Base-by-base conservation (phyloP, 768 basidiomycete genomes). In the Amanita phalloides region DNA sequence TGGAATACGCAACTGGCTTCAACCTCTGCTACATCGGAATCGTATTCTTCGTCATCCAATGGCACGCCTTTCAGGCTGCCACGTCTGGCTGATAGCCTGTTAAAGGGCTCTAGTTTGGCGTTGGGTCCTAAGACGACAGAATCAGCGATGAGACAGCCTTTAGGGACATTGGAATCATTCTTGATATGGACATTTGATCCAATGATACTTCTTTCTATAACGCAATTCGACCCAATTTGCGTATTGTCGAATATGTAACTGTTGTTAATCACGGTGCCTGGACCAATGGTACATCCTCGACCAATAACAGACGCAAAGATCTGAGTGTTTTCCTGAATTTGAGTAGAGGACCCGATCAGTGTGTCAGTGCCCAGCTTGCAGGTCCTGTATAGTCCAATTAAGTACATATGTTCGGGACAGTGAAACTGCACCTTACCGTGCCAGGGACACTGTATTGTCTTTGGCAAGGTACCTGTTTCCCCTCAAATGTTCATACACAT, bases 391-490 rank as follows among this genome's bases (percentile, higher is more conserved):
- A 38, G 23, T 46, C n/a, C 21, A 36, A 46, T 9, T 49, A 41
- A 53, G 41, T 32, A 17, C 21, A 0, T 17, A 7, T 51, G 0
- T 20, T 13, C 17, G 11, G 20, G 23, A 2, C 3, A 23, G 10
- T 36, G 44, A 17, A 42, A 23, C 23, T 39, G 21, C 36, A 48
- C 45, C 56, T 49, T 61, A 91, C 90, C 94, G 77, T n/a, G 92
- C 86, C 20, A 98, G 78, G 26, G 76, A 61, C 54, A 96, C 86
- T 3, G 86, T 77, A 55, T 79, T 77, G 56, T 87, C 82, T 57
- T 82, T 80, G 17, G 92, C 81, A 55, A 94, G 77, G 62, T 98
- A 99, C 58, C 86, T 84, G 66, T 93, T 90, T 5, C 91, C 92
- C 26, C 86, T 79, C 33, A 85, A 76, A 61, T 93, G 83, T 62